Base-by-base conservation (phyloP, 306 rosid genomes). In the Comarum palustre region DNA sequence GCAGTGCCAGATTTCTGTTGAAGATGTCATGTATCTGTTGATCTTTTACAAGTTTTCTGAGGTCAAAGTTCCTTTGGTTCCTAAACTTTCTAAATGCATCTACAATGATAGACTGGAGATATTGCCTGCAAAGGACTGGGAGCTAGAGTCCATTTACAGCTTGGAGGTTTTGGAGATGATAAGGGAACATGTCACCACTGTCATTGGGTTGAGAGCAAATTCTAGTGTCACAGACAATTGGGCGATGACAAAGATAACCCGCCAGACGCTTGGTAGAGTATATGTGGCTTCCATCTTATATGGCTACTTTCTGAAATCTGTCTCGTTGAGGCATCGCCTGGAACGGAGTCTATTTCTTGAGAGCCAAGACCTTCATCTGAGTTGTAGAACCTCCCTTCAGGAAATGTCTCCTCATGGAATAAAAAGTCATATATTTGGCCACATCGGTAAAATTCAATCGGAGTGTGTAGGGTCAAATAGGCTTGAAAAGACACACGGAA, bases 31-130 rank as follows among this genome's bases (percentile, higher is more conserved):
- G 97, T 90, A 82, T 79, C 78, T 95, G 75, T 73, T 91, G 73
- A 81, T 95, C 42, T 85, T 83, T 78, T 77, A 83, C 82, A 89
- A 89, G 75, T 95, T 95, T 77, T 91, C 99, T 8, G 99, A 95
- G 80, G 87, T 95, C 66, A 82, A 88, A 78, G 97, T 91, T 52
- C 89, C 83, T 66, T 72, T 95, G 85, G 89, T 91, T 77, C 97
- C 99, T 48, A 91, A 81, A 73, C 91, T 91, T 51, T 95, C 96
- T 61, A 85, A 83, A 55, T 95, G 96, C 84, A 74, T 88, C 54
- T 95, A 95, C 8, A 91, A 95, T 71, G 87, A 90, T 29, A 90
- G 99, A 80, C 84, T 95, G 63, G 99, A 95, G 86, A 91, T 94
- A 75, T 78, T 83, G 78, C 99, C 97, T 72, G 78, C 97, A 68